Evolutionary conservation across 495 filamentous ascomycete genomes (phyloP), one percentile per base, ranked within the genome.

Genomic region (Parathielavia appendiculata): DNA sequence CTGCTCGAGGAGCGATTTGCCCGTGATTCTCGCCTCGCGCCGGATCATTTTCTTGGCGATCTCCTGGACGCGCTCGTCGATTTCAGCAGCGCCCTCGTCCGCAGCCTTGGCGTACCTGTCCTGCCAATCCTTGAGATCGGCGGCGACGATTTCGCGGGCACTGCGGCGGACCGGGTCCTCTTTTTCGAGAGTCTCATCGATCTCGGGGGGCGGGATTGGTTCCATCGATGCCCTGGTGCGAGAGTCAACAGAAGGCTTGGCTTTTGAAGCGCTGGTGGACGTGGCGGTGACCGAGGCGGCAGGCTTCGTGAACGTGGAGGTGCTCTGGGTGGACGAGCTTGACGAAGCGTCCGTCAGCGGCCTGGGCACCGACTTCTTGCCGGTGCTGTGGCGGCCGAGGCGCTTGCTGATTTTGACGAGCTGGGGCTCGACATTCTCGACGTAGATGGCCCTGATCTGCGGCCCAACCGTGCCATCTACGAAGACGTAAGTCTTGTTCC

Each of bases 361-460:
- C 59, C 66, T 71, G 10, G 66, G 63, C 16, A 65, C 56, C 8
- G 62, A 51, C 54, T 70, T 71, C 48, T 66, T 69, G 50, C 57
- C 51, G 40, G 54, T 64, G 53, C 50, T 82, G 72, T 97, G 92
- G 57, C 89, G 81, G 7, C 91, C 93, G 16, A 98, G 80, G 11
- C 92, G 81, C 73, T 97, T 87, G 14, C 90, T 85, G 60, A 99
- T 97, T 61, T 90, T 88, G 49, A 93, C 83, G 1, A 99, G 79
- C 68, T 99, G 93, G 12, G 95, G 95, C 73, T 97, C 91, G 9
- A 99, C 92, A 62, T 92, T 93, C 67, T 93, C 83, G 35, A 86
- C 85, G 63, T 96, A 97, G 12, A 96, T 72, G 23, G 89, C 80
- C 30, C 86, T 80, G 8, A 97, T 22, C 63, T 85, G 84, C 9